Conservation (phyloP, 768 basidiomycete species). For the Candolleomyces aberdarensis region DNA sequence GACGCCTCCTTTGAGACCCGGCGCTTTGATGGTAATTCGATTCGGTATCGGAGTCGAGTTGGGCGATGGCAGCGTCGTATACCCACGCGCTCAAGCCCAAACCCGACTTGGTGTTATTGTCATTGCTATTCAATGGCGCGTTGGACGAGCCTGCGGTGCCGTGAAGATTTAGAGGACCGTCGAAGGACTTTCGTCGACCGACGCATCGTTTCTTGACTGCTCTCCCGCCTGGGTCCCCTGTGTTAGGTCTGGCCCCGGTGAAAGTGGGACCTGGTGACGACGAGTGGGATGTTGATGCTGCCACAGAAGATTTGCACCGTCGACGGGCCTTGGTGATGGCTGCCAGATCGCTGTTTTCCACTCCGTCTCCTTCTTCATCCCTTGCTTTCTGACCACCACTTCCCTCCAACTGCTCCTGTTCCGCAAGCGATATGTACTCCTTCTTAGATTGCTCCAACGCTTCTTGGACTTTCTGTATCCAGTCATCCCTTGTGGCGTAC, state of each 20-base stretch:
- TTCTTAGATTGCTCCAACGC: constrained; percentile 50
- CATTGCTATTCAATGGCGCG: no score
- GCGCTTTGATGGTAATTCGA: not conserved
- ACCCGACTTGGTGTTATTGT: constrained; percentile 5
- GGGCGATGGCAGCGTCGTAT: constrained; percentile 47
- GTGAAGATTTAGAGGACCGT: constrained; percentile 20
- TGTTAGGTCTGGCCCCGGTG: not conserved
- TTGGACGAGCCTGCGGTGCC: no score
- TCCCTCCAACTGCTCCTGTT: constrained; percentile 18
- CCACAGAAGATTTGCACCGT: not conserved
- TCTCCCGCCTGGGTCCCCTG: constrained; percentile 13
- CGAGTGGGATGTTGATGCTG: not conserved
- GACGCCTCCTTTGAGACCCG: not conserved
- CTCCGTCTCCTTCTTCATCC: constrained; percentile 15
- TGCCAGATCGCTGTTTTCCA: not conserved
- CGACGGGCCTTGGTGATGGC: not conserved
- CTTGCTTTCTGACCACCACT: not conserved
- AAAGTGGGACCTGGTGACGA: not conserved
- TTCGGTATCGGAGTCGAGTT: not conserved
- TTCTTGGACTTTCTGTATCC: constrained; percentile 52
- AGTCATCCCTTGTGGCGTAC: constrained; percentile 53
- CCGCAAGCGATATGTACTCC: constrained; percentile 54
- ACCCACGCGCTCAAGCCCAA: constrained; percentile 39
- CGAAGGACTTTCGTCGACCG: constrained; percentile 45
- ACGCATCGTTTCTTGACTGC: constrained; percentile 57